Evolutionary conservation across 345 rosid genomes (phyloP).

Genomic region (Boechera stricta): DNA sequence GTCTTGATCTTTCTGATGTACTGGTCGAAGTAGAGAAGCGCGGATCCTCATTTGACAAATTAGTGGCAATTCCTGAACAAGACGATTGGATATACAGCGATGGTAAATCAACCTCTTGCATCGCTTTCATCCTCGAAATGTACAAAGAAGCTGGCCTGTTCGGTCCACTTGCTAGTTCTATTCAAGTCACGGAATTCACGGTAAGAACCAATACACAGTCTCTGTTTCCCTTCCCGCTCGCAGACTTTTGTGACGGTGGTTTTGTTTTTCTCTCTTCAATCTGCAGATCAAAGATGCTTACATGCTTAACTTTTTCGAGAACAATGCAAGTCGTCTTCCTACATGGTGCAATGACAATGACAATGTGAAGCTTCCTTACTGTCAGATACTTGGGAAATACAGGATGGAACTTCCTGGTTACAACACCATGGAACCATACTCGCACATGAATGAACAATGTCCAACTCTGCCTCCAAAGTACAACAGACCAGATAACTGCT

Average conservation of each 20-base stretch:
- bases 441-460: constrained; percentile 87
- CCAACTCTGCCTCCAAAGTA: constrained; percentile 90
- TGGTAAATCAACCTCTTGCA: constrained; percentile 91
- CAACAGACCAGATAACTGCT: constrained; percentile 67
- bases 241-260: neutral
- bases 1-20: constrained; percentile 75
- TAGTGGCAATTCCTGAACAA: constrained; percentile 83
- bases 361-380: constrained; percentile 72
- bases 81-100: constrained; percentile 93
- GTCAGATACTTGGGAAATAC: constrained; percentile 89
- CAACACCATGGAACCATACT: constrained; percentile 80
- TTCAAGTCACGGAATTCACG: constrained; percentile 98
- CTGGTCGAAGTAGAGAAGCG: constrained; percentile 87
- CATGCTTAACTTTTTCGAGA: constrained; percentile 70
- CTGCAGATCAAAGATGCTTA: constrained; percentile 91
- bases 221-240: neutral
- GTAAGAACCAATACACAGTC: constrained; percentile 49
- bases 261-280: neutral
- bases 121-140: constrained; percentile 90
- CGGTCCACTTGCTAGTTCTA: constrained; percentile 57
- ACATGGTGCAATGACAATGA: constrained; percentile 94
- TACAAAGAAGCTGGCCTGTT: constrained; percentile 95
- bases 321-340: constrained; percentile 77
- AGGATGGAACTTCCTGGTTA: constrained; percentile 93
- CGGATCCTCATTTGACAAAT: constrained; percentile 79